Conservation (phyloP, 495 filamentous ascomycete genomes). For the Physcia stellaris region DNA sequence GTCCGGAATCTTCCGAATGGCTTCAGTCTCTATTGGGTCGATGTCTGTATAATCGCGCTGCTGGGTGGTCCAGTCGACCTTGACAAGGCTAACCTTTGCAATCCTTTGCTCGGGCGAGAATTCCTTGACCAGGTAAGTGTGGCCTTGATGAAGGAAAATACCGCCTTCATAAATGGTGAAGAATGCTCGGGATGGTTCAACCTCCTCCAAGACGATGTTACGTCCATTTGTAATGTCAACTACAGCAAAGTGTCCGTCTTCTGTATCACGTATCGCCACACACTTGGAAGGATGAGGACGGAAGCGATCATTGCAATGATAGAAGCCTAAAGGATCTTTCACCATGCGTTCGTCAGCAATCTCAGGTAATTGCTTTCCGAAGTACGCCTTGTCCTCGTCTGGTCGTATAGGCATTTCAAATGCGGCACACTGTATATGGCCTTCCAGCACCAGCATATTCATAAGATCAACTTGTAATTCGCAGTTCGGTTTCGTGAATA, state of each 20-base stretch:
- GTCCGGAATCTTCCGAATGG: conserved; percentile 53
- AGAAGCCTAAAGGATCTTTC: conserved; percentile 66
- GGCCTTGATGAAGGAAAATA: conserved; percentile 93
- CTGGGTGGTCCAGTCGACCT: conserved; percentile 88
- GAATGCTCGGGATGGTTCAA: conserved; percentile 89
- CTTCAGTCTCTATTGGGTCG: conserved; percentile 80
- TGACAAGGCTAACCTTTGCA: conserved; percentile 63
- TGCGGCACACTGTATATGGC: conserved; percentile 91
- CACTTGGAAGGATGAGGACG: conserved; percentile 69
- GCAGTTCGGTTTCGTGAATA: conserved; percentile 87
- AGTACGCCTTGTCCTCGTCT: conserved; percentile 61
- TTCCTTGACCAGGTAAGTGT: conserved; percentile 81
- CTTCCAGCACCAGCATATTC: conserved; percentile 83
- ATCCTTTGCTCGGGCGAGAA: conserved; percentile 66
- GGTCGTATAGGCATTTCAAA: conserved; percentile 85
- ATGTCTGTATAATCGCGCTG: conserved; percentile 93
- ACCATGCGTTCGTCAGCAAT: conserved; percentile 64
- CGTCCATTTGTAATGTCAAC: conserved; percentile 72
- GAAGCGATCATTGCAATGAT: conserved; percentile 80
- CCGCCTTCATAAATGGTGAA: conserved; percentile 96
- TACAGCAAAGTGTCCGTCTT: conserved; percentile 87
- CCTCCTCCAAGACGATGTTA: conserved; percentile 81
- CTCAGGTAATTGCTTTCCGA: conserved; percentile 57
- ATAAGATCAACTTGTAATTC: conserved; percentile 80
- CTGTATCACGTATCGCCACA: conserved; percentile 83